Conservation (phyloP, 441 rosid species). For the Aleurites moluccanus region DNA sequence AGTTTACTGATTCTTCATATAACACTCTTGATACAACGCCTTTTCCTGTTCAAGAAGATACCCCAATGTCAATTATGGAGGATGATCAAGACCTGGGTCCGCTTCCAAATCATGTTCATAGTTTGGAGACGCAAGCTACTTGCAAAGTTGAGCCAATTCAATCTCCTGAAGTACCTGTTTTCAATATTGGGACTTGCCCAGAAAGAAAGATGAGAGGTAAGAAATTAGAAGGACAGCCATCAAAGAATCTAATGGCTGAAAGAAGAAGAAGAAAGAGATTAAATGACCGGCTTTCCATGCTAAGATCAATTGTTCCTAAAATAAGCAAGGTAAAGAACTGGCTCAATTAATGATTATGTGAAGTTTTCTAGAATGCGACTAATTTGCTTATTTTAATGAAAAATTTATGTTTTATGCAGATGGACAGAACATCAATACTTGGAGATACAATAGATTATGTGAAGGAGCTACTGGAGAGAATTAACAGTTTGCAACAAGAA, state of each 20-base stretch:
- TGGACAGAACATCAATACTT: constrained; percentile 93
- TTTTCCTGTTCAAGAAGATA: constrained; percentile 42
- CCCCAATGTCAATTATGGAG: constrained; percentile 34
- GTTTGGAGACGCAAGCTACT: constrained; percentile 32
- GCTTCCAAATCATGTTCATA: constrained; percentile 30
- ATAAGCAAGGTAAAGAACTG: constrained; percentile 68
- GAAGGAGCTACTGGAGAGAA: constrained; percentile 81
- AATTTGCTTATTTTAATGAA: background rate
- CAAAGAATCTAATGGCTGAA: constrained; percentile 96
- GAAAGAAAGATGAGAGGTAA: constrained; percentile 55
- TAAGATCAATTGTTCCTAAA: constrained; percentile 94
- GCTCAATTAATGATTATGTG: background rate
- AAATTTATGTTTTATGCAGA: constrained; percentile 33
- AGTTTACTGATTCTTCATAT: constrained; percentile 45
- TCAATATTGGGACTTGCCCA: constrained; percentile 39
- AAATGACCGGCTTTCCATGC: constrained; percentile 91
- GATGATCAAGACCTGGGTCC: constrained; percentile 35
- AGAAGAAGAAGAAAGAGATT: constrained; percentile 86
- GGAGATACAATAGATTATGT: constrained; percentile 93
- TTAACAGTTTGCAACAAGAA: constrained; percentile 61
- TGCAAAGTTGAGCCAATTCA: constrained; percentile 46
- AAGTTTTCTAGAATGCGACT: constrained; percentile 11
- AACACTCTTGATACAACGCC: constrained; percentile 43
- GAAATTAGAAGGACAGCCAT: constrained; percentile 80
- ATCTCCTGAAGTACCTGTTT: constrained; percentile 38